Evolutionary conservation across 2,329 filamentous ascomycete genomes (phyloP), one percentile per base, ranked within the genome.

Genomic region (Bipolaris oryzae): DNA sequence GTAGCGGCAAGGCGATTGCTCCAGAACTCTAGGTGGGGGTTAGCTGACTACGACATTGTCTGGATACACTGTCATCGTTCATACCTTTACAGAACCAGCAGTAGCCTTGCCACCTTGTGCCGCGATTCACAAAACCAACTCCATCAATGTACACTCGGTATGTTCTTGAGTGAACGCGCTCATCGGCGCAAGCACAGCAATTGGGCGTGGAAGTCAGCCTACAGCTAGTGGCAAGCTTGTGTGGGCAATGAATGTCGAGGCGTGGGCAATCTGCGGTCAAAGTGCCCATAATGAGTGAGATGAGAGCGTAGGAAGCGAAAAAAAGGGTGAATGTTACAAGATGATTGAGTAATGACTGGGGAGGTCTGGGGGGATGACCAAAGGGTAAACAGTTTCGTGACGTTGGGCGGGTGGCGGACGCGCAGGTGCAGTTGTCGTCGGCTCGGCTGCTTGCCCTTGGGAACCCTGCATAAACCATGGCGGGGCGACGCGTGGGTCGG

Each of bases 131-230:
- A 41, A 79, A 80, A 9, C 81, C 81, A n/a, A 82, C 72, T 18
- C 81, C 81, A 52, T 82, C 81, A 37, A 82, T 77, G 62, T 82
- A 82, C 0, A 79, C 77, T 11, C 71, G 68, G 57, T 82, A 83
- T 0, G 76, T 74, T 1, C 73, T 64, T 3, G 77, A 72, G 53
- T 83, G 80, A 1, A 72, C 60, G 35, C 77, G 69, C 50, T 73
- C 70, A 56, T 79, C 77, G 9, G 72, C 72, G 56, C 77, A 79
- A 9, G 77, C 77, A 63, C 77, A 79, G 65, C 77, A 79, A 23
- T 70, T 70, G 7, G 62, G 67, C 15, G 73, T 77, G 11, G 76
- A 73, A 1, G 77, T 79, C n/a, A 79, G 61, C 15, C 75, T 70
- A 53, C 77, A 79, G 16, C 75, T 77, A 6, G 77, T 76, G 9